These are phyloP conservation scores for Discostella pseudostelligera DNA, from an alignment of 108 stramenopile species.

Conservation along the genomic window DNA sequence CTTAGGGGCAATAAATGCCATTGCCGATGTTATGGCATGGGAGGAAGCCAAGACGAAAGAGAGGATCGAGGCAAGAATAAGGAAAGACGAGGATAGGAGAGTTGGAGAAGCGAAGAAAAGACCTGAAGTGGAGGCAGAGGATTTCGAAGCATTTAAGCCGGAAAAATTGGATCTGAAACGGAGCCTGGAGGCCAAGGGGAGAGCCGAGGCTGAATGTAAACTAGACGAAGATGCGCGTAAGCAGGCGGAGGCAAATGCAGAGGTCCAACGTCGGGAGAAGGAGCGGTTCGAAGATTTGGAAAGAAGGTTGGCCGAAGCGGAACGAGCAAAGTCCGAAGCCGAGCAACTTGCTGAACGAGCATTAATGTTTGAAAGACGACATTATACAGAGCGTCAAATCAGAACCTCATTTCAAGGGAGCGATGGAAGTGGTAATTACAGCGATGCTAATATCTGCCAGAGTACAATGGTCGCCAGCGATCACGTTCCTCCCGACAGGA, in stretches of 20 bases:
- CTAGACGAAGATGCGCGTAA: neutral
- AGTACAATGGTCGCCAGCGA: neutral
- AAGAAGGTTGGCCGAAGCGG: slow-evolving; percentile 5
- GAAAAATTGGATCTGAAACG: slow-evolving; percentile 1
- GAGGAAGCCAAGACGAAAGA: slow-evolving; percentile 13
- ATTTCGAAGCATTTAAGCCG: slow-evolving; percentile 3
- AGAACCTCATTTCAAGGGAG: neutral
- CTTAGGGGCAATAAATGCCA: slow-evolving; percentile 5
- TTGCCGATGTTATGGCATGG: slow-evolving; percentile 15
- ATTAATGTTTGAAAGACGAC: neutral
- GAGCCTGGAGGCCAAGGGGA: neutral
- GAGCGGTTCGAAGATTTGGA: slow-evolving; percentile 7
- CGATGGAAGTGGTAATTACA: neutral
- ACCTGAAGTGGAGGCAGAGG: slow-evolving; percentile 4
- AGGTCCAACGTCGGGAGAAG: slow-evolving; percentile 7
- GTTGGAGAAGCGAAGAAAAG: neutral
- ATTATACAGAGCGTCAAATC: neutral
- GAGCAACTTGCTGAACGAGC: slow-evolving; percentile 5
- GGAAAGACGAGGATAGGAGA: slow-evolving; percentile 5
- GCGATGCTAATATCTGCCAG: neutral
- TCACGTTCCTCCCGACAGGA: neutral
- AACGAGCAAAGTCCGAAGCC: slow-evolving; percentile 1
- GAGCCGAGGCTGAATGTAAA: neutral
- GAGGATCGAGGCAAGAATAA: slow-evolving; percentile 13
- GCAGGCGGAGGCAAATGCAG: slow-evolving; percentile 11